phyloP scores from a whole-genome alignment of 305 asterid species.

The Fraxinus velutina region DNA sequence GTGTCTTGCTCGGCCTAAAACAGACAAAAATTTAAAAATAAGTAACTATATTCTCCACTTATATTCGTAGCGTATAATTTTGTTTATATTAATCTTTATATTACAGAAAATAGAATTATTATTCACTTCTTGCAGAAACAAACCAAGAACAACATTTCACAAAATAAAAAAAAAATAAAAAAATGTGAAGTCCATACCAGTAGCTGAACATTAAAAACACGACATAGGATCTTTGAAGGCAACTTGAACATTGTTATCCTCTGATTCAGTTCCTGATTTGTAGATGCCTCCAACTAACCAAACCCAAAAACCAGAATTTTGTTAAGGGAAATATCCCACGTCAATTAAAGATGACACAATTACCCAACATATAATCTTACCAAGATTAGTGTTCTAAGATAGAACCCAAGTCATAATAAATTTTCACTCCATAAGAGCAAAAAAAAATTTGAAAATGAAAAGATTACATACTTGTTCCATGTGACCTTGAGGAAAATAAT shows the following conservation, averaged over 20 bases:
- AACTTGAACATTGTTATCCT: constrained; percentile 64
- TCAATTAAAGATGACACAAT: constrained; percentile 20
- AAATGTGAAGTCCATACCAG: constrained; percentile 43
- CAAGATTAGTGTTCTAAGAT: background rate
- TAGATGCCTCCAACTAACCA: constrained; percentile 75
- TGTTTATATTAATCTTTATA: background rate
- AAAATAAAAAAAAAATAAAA: background rate
- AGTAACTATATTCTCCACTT: constrained; percentile 4
- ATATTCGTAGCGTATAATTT: constrained; percentile 9
- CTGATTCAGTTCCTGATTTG: constrained; percentile 71
- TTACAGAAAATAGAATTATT: background rate
- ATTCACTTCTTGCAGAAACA: background rate
- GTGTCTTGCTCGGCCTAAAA: constrained; percentile 70
- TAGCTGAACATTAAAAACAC: constrained; percentile 51
- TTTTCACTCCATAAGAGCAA: background rate
- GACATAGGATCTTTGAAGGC: constrained; percentile 72
- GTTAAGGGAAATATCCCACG: background rate
- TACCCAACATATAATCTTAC: constrained; percentile 27
- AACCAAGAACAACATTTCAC: background rate
- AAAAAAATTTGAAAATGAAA: background rate
- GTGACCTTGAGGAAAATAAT: background rate
- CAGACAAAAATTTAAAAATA: constrained; percentile 9
- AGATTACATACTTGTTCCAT: constrained; percentile 65
- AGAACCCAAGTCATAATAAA: background rate
- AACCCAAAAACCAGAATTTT: constrained; percentile 25